A percentile compares a stretch with the other conserved stretches of the same genome.
Conservation (phyloP, 805 yeast species). For the Wickerhamiella azyma region DNA sequence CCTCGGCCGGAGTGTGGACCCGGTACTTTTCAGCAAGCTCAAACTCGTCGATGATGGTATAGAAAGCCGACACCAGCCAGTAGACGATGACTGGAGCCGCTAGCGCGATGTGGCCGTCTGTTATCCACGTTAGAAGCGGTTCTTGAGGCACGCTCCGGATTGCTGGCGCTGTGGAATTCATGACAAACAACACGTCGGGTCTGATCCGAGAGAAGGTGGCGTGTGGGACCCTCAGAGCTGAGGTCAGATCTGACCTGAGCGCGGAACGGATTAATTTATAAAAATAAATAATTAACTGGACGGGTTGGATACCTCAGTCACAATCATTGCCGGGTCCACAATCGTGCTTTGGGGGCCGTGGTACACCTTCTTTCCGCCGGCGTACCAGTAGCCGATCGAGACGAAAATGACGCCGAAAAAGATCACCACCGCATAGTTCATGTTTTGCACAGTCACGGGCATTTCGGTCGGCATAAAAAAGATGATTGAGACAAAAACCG, state of each 20-base stretch:
- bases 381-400: slow-evolving; percentile 16
- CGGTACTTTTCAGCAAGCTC: slow-evolving; percentile 71
- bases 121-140: slow-evolving; percentile 42
- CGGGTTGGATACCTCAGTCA: background rate
- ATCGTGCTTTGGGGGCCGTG: slow-evolving; percentile 18
- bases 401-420: slow-evolving; percentile 17
- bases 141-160: slow-evolving; percentile 11
- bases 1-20: slow-evolving; percentile 87
- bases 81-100: slow-evolving; percentile 68
- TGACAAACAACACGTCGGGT: too few species aligned
- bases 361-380: slow-evolving; percentile 18
- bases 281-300: background rate
- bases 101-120: slow-evolving; percentile 63
- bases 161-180: slow-evolving; percentile 7
- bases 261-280: too few species aligned
- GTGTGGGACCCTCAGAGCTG: too few species aligned
- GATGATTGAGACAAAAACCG: slow-evolving; percentile 17
- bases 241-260: too few species aligned
- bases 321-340: slow-evolving; percentile 16
- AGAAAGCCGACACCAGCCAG: slow-evolving; percentile 65
- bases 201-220: too few species aligned
- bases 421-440: slow-evolving; percentile 22
- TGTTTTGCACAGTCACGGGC: slow-evolving; percentile 20
- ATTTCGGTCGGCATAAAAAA: slow-evolving; percentile 21
- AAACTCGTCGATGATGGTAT: slow-evolving; percentile 59